phyloP scores from a whole-genome alignment of 805 yeast species.

The Kazachstania taianensis region DNA sequence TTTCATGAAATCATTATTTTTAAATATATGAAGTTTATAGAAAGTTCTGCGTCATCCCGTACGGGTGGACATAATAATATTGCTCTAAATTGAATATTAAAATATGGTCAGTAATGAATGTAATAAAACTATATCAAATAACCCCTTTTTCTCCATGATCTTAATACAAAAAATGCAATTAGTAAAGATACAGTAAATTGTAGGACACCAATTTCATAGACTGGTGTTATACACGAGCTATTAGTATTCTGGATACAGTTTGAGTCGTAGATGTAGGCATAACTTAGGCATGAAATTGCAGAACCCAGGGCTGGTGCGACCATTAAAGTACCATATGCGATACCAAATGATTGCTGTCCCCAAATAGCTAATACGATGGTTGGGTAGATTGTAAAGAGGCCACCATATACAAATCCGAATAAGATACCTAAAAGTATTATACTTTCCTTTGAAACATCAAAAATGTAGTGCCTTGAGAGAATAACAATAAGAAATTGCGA shows the following conservation, averaged over 20 bases:
- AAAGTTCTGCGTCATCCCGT: not conserved
- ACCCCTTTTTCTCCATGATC: constrained; percentile 8
- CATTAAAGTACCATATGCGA: constrained; percentile 87
- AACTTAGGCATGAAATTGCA: constrained; percentile 53
- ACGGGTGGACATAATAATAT: not conserved
- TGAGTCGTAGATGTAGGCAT: constrained; percentile 53
- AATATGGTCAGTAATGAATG: no score
- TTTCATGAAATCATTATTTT: not conserved
- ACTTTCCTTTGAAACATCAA: constrained; percentile 16
- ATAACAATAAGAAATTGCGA: constrained; percentile 29
- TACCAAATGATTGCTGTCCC: constrained; percentile 83
- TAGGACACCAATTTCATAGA: constrained; percentile 8
- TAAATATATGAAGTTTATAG: no score
- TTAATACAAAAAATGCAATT: constrained; percentile 7
- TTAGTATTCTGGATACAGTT: constrained; percentile 14
- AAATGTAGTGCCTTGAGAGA: constrained; percentile 11
- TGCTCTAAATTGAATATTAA: no score
- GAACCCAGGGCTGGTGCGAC: constrained; percentile 83
- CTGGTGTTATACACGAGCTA: constrained; percentile 15
- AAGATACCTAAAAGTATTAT: constrained; percentile 32
- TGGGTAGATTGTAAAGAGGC: constrained; percentile 77
- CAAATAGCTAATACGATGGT: constrained; percentile 73
- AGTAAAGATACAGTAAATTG: constrained; percentile 9
- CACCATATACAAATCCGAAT: constrained; percentile 71
- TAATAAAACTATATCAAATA: not conserved